A percentile compares a stretch with the other conserved stretches of the same genome.
phyloP scores from a whole-genome alignment of 495 filamentous ascomycete species.

The Tetracladium marchalianum region DNA sequence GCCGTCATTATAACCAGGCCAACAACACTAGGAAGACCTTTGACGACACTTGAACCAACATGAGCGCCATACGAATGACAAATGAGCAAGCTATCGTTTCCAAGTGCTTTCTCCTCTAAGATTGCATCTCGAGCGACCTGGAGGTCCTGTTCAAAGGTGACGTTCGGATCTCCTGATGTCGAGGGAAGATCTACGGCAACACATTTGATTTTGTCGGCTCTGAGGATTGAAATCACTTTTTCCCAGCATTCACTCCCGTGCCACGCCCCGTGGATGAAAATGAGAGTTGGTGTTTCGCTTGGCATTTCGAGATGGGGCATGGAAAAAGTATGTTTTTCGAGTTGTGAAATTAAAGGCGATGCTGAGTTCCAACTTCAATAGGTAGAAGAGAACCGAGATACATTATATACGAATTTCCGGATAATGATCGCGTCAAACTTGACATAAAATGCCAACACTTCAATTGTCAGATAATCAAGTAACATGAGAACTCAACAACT shows the following conservation, averaged over 20 bases:
- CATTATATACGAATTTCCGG: no score
- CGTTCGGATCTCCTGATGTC: constrained; percentile 12
- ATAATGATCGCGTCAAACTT: no score
- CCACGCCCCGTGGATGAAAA: constrained; percentile 41
- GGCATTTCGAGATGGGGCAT: not conserved
- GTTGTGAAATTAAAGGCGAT: no score
- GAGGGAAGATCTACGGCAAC: constrained; percentile 29
- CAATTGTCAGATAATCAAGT: no score
- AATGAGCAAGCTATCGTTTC: constrained; percentile 36
- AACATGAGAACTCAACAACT: no score
- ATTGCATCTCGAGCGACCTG: constrained; percentile 24
- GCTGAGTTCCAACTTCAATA: no score
- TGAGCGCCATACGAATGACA: constrained; percentile 37
- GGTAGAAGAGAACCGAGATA: no score
- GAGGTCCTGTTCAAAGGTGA: constrained; percentile 23
- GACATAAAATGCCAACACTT: no score
- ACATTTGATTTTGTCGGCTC: constrained; percentile 26
- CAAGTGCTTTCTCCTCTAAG: constrained; percentile 23
- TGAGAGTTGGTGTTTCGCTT: constrained; percentile 22
- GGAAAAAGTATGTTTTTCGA: no score
- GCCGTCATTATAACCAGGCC: constrained; percentile 23
- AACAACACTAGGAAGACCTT: constrained; percentile 25
- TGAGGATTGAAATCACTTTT: constrained; percentile 26
- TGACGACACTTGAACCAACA: constrained; percentile 37
- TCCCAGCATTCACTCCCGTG: constrained; percentile 26